phyloP scores from a whole-genome alignment of 2,329 filamentous ascomycete genomes.

The Plenodomus tracheiphilus region DNA sequence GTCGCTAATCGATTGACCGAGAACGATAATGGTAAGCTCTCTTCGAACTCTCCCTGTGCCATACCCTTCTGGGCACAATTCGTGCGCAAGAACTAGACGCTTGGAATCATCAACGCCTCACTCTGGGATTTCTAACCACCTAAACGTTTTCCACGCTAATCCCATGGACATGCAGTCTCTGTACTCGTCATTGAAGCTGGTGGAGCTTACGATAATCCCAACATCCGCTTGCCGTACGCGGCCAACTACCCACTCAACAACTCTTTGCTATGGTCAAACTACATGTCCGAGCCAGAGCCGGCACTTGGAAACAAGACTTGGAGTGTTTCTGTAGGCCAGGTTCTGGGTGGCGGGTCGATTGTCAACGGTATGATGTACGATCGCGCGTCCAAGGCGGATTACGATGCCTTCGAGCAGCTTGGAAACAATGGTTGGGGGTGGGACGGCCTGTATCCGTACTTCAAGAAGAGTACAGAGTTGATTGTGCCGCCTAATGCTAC shows the following conservation, averaged over 20 bases:
- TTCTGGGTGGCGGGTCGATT: slow-evolving; percentile 28
- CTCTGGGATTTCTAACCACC: too few relatives aligned
- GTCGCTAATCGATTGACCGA: slow-evolving; percentile 29
- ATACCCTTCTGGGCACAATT: too few relatives aligned
- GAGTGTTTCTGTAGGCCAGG: slow-evolving; percentile 18
- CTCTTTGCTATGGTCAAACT: slow-evolving; percentile 20
- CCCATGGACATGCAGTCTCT: slow-evolving; percentile 19
- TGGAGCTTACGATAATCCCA: slow-evolving; percentile 23
- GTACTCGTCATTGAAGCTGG: slow-evolving; percentile 37
- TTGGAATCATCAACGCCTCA: too few relatives aligned
- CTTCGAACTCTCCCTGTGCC: too few relatives aligned
- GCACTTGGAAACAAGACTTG: slow-evolving; percentile 19
- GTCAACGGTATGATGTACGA: slow-evolving; percentile 46
- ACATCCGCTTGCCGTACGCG: slow-evolving; percentile 27
- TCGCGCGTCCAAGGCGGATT: slow-evolving; percentile 42
- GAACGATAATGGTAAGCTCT: slow-evolving; percentile 9
- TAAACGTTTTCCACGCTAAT: too few relatives aligned
- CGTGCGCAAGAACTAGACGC: too few relatives aligned
- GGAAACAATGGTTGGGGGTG: slow-evolving; percentile 65
- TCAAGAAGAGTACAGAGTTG: slow-evolving; percentile 34
- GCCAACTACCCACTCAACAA: slow-evolving; percentile 25
- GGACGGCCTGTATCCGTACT: slow-evolving; percentile 48
- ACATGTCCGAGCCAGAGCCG: slow-evolving; percentile 24
- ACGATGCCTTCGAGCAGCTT: slow-evolving; percentile 61
- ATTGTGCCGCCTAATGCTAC: slow-evolving; percentile 20